phyloP scores from a whole-genome alignment of 192 early-diverging fungal species.

The Coemansia nantahalensis region DNA sequence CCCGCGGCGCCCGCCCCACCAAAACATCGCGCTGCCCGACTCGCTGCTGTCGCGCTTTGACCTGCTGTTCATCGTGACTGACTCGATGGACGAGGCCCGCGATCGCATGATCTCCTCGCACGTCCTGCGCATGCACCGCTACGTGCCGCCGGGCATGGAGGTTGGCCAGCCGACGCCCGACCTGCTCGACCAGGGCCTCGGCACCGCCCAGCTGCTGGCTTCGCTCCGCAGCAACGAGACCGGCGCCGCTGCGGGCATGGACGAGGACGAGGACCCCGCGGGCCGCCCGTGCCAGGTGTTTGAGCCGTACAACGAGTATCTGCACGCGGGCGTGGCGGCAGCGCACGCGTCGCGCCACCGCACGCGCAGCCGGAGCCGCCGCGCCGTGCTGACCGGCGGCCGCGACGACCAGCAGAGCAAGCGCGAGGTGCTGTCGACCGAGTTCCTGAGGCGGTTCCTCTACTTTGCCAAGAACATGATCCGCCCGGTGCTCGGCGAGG shows the following conservation, averaged over 20 bases:
- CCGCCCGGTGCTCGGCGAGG: slow-evolving; percentile 77
- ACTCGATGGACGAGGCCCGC: slow-evolving; percentile 80
- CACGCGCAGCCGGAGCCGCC: slow-evolving; percentile 26
- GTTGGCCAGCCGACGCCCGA: slow-evolving; percentile 64
- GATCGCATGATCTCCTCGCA: slow-evolving; percentile 91
- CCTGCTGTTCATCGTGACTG: slow-evolving; percentile 93
- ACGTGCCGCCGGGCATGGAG: slow-evolving; percentile 78
- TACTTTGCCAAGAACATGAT: slow-evolving; percentile 88
- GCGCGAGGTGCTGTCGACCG: slow-evolving; percentile 72
- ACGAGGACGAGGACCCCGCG: slow-evolving; percentile 49
- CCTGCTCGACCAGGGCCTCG: slow-evolving; percentile 42
- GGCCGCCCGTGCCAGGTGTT: slow-evolving; percentile 67
- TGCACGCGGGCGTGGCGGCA: slow-evolving; percentile 72
- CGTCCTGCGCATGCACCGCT: slow-evolving; percentile 93
- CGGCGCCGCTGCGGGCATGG: slow-evolving; percentile 48
- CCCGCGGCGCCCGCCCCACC: slow-evolving; percentile 77
- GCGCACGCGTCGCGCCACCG: slow-evolving; percentile 16
- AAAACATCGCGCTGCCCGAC: slow-evolving; percentile 95
- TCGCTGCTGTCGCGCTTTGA: slow-evolving; percentile 97
- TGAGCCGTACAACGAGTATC: slow-evolving; percentile 81
- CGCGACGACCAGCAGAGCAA: slow-evolving; percentile 28
- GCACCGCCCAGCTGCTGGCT: slow-evolving; percentile 32
- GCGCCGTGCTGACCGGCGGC: slow-evolving; percentile 14
- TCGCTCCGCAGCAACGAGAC: slow-evolving; percentile 27
- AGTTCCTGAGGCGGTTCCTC: slow-evolving; percentile 93